Evolutionary conservation across 345 rosid genomes (phyloP).

Genomic region (Linum tenue): DNA sequence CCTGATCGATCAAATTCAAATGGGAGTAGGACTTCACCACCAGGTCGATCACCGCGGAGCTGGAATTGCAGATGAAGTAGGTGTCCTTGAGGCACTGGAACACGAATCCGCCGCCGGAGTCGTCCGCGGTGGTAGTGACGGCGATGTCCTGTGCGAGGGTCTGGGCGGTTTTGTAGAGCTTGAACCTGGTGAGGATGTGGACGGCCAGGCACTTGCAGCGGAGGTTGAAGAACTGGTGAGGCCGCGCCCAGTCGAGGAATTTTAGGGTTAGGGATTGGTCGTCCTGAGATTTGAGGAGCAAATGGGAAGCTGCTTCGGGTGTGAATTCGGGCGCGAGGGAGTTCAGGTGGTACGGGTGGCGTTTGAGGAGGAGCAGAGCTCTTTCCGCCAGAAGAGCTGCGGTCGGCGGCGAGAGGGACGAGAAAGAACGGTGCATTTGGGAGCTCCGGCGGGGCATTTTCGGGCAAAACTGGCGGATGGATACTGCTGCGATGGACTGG

Average conservation of each 20-base stretch:
- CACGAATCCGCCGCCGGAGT: conserved; percentile 37
- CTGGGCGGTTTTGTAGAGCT: conserved; percentile 71
- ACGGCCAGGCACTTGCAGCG: conserved; percentile 63
- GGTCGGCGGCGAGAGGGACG: conserved; percentile 28
- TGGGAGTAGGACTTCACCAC: conserved; percentile 73
- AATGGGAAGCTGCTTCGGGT: conserved; percentile 48
- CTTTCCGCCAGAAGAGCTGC: conserved; percentile 43
- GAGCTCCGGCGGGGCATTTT: conserved; percentile 36
- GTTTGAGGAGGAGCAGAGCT: conserved; percentile 47
- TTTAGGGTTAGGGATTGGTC: conserved; percentile 45
- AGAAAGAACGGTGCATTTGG: conserved; percentile 32
- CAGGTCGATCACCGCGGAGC: conserved; percentile 78
- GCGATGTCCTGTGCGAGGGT: conserved; percentile 62
- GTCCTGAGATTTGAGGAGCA: conserved; percentile 56
- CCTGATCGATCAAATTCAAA: conserved; percentile 50
- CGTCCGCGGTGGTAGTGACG: conserved; percentile 25
- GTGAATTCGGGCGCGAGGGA: conserved; percentile 50
- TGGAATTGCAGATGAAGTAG: conserved; percentile 43
- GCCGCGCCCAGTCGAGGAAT: conserved; percentile 61
- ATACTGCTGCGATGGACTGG: too few species aligned
- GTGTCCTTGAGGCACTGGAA: conserved; percentile 60
- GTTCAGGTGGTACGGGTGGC: conserved; percentile 56
- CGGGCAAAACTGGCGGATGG: not conserved
- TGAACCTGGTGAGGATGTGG: conserved; percentile 74
- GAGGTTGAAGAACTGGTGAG: conserved; percentile 55